Base-by-base conservation (phyloP, 306 rosid species). In the Glycyrrhiza uralensis region DNA sequence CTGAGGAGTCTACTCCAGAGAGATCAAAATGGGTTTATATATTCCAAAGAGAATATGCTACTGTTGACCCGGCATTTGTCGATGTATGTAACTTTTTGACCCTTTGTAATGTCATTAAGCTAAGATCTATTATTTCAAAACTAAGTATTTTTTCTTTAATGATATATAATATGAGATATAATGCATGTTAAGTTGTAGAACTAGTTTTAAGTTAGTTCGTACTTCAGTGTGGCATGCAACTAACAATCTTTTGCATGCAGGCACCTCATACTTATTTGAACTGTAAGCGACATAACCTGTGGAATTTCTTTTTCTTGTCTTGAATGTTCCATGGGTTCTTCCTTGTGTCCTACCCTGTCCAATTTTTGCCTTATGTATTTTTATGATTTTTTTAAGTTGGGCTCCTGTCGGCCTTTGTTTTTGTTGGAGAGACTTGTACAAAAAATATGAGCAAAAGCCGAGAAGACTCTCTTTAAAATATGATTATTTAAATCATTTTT, bases 1-100 rank as follows among this genome's bases (percentile, higher is more conserved):
- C 84, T 57, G 85, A 78, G 38, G 87, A 83, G 46, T 77, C 88
- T 68, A 67, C 29, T 67, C 41, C 56, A 12, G 83, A 52, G 41
- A 65, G 75, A 52, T 45, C 85, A 19, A 93, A 82, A 84, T 85
- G 82, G 90, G 88, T 93, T 55, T 93, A 91, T 69, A 38, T 89
- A 35, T 93, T 91, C 85, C 98, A 93, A 78, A 82, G 80, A 70
- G 98, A 93, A 86, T 89, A 84, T 81, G 98, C 91, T 54, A 91
- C 89, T 7, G 97, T 87, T 18, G 85, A 89, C 66, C 96, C 92
- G n/a, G 81, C 87, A 19, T 28, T 61, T 0, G 97, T 91, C 3
- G 64, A 89, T 81, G 98, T 93, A 80, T 65, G 79, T 68, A 33
- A 38, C 8, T 36, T 63, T 32, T 38, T 19, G 8, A 22, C 24